These are phyloP conservation scores for Fragaria nilgerrensis DNA, from an alignment of 306 rosid species.

Conservation along the genomic window DNA sequence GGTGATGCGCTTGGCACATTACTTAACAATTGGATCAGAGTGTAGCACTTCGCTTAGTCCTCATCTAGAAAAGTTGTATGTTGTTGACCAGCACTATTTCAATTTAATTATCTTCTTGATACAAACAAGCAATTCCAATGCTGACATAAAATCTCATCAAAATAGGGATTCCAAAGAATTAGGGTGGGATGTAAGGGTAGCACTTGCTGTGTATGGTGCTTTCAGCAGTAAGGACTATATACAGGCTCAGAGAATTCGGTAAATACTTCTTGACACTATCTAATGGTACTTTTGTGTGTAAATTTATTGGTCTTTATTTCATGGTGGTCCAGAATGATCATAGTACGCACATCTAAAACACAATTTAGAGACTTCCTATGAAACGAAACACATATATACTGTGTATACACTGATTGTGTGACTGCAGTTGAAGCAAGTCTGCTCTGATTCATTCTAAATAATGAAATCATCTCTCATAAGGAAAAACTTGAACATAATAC, in stretches of 20 bases:
- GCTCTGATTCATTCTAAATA: neutral
- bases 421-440: neutral
- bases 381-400: neutral
- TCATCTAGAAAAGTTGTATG: slow-evolving; percentile 55
- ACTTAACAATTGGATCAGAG: slow-evolving; percentile 78
- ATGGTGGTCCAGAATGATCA: neutral
- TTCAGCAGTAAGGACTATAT: slow-evolving; percentile 80
- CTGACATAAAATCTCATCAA: slow-evolving; percentile 38
- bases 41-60: slow-evolving; percentile 58
- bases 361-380: neutral
- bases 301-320: neutral
- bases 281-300: neutral
- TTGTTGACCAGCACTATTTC: slow-evolving; percentile 3
- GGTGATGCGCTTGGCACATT: slow-evolving; percentile 93
- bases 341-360: neutral
- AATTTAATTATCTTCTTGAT: slow-evolving; percentile 9
- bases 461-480: neutral
- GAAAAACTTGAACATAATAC: neutral
- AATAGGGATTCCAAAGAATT: slow-evolving; percentile 58
- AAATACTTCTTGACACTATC: slow-evolving; percentile 3
- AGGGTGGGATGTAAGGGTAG: slow-evolving; percentile 96
- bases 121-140: slow-evolving; percentile 19
- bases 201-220: slow-evolving; percentile 68
- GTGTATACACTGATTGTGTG: neutral
- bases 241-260: slow-evolving; percentile 90